Evolutionary conservation across 257 asterid species (phyloP), one percentile per base, ranked within the genome.

Genomic region (Buddleja alternifolia): DNA sequence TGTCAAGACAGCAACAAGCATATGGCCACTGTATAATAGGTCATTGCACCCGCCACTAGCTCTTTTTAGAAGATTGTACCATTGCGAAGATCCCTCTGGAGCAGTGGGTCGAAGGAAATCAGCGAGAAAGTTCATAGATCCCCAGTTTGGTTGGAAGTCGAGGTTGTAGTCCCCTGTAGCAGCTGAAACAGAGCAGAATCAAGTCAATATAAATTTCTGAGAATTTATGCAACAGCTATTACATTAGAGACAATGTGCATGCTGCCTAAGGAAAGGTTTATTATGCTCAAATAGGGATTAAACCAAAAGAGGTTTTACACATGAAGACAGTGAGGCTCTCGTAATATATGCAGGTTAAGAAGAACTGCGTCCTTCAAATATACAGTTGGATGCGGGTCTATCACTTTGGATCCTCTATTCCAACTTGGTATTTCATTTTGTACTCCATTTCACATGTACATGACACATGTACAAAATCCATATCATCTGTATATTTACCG

Each of bases 41-140:
- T 94, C 99, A 63, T 94, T 94, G 85, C 99, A 94, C 54, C 99
- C 99, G 5, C 99, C 99, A 4, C 90, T 81, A 10, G 97, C 99
- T 78, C 74, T 91, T 73, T 91, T 94, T 58, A 91, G 84, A 75
- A 94, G 90, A 78, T 80, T 71, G 76, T 84, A 88, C 99, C 99
- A 94, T 0, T 88, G 62, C 45, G 82, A 67, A 42, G 90, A 70
- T 56, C 90, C 96, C 69, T 94, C 99, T 4, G 78, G 53, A 70
- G 75, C 78, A 37, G 97, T 89, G 39, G 99, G 99, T 55, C 97
- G 87, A 1, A 94, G 83, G 66, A 94, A 94, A 69, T 89, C 81
- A 46, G 89, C 88, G 3, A 94, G 93, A 74, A 91, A 89, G 83
- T 83, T 91, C 99, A 94, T 84, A 0, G 70, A 36, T 36, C 99